Evolutionary conservation across 345 rosid genomes (phyloP).

Genomic region (Hibiscus syriacus): DNA sequence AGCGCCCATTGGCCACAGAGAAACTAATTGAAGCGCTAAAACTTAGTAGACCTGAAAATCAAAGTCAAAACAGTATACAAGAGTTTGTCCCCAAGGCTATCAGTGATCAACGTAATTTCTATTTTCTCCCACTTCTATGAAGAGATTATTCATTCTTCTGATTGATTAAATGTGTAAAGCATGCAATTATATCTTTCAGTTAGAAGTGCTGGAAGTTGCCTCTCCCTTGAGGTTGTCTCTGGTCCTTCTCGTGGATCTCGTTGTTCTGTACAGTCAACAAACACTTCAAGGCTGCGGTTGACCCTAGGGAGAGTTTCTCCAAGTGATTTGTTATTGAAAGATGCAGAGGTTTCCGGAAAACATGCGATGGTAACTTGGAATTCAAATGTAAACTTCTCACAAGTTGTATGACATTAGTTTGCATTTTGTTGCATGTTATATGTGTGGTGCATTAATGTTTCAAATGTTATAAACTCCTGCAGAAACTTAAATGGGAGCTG

Average conservation of each 20-base stretch:
- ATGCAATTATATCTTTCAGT: constrained; percentile 45
- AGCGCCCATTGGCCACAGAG: constrained; percentile 29
- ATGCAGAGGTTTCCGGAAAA: constrained; percentile 93
- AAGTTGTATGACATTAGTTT: constrained; percentile 4
- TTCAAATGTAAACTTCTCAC: constrained; percentile 43
- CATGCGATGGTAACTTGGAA: constrained; percentile 97
- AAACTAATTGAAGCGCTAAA: constrained; percentile 36
- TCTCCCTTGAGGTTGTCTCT: constrained; percentile 76
- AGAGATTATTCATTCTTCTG: constrained; percentile 17
- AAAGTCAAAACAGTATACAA: constrained; percentile 21
- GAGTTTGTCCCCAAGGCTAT: constrained; percentile 27
- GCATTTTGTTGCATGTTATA: constrained; percentile 7
- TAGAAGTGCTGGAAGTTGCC: constrained; percentile 94
- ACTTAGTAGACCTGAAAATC: constrained; percentile 27
- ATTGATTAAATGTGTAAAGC: constrained; percentile 30
- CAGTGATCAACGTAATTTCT: constrained; percentile 68
- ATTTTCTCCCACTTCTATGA: constrained; percentile 20
- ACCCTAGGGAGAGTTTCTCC: constrained; percentile 88
- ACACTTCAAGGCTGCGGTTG: constrained; percentile 63
- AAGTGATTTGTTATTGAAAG: constrained; percentile 64
- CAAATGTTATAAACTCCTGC: constrained; percentile 24
- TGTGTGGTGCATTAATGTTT: constrained; percentile 13
- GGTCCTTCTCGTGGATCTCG: constrained; percentile 78
- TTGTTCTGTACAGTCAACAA: constrained; percentile 49
- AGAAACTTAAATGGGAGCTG: constrained; percentile 94